Conservation (phyloP, 495 filamentous ascomycete genomes). For the Penicillium cosmopolitanum region DNA sequence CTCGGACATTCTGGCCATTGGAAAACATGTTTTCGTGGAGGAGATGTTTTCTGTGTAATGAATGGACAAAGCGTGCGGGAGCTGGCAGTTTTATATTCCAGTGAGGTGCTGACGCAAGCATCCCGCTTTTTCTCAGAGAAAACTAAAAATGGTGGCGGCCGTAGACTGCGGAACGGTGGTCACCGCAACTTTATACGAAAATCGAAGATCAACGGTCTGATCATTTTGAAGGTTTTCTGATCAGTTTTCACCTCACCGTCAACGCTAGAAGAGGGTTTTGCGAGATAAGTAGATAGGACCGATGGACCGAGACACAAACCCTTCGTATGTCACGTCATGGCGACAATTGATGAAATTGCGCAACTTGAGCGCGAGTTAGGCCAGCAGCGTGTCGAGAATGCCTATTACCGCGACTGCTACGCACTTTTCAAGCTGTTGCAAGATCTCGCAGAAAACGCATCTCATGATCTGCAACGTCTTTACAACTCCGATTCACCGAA, state of each 20-base stretch:
- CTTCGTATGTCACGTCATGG: background rate
- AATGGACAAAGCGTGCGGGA: background rate
- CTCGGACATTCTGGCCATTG: slow-evolving; percentile 8
- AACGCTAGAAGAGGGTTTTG: background rate
- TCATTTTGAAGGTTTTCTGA: background rate
- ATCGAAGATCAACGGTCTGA: background rate
- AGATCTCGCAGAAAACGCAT: background rate
- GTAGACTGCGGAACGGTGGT: background rate
- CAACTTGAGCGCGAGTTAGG: slow-evolving; percentile 8
- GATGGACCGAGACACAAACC: background rate
- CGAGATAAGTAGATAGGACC: background rate
- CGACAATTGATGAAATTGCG: slow-evolving; percentile 9
- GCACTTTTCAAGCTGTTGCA: slow-evolving; percentile 10
- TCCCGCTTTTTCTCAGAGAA: background rate
- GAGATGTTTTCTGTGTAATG: background rate
- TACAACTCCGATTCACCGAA: background rate
- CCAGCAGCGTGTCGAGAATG: slow-evolving; percentile 6
- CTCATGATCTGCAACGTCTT: background rate
- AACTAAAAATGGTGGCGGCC: background rate
- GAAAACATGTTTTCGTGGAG: background rate
- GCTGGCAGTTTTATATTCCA: background rate
- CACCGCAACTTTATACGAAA: background rate
- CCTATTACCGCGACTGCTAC: slow-evolving; percentile 12
- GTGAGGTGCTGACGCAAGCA: background rate
- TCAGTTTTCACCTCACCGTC: no score